phyloP scores from a whole-genome alignment of 768 basidiomycete species.

The Trametes meyenii region DNA sequence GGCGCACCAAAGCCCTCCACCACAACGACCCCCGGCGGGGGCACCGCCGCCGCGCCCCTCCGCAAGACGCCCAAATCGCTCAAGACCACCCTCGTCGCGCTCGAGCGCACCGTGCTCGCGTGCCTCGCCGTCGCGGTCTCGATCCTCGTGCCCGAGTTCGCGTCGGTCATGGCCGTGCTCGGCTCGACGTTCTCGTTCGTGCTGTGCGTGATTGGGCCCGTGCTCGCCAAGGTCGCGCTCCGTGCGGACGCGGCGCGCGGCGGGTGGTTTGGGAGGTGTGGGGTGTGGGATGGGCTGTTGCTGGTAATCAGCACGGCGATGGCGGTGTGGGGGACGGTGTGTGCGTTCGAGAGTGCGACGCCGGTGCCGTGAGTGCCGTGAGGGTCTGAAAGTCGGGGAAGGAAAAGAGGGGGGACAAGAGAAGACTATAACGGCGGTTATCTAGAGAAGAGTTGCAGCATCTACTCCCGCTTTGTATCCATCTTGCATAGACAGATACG shows the following conservation, averaged over 20 bases:
- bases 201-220: conserved; percentile 61
- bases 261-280: conserved; percentile 43
- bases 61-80: conserved; percentile 35
- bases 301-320: conserved; percentile 58
- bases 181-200: conserved; percentile 83
- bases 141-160: conserved; percentile 78
- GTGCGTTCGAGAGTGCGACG: conserved; percentile 53
- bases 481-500: conserved; percentile 3
- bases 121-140: conserved; percentile 67
- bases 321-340: conserved; percentile 78
- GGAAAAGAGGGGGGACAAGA: neutral
- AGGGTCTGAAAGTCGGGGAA: conserved; percentile 1
- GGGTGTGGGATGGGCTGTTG: conserved; percentile 54
- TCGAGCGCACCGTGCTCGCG: conserved; percentile 64
- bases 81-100: conserved; percentile 45
- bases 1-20: conserved; percentile 6
- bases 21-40: conserved; percentile 14
- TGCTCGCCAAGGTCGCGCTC: conserved; percentile 69
- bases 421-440: neutral
- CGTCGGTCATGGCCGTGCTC: conserved; percentile 84
- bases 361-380: conserved; percentile 11
- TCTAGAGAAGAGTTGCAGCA: neutral
- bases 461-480: conserved; percentile 1
- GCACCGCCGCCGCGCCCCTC: conserved; percentile 18
- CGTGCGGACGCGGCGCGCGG: conserved; percentile 52